These are phyloP conservation scores for Graphium sp. DNA, from an alignment of 2,329 filamentous ascomycete genomes.

Conservation along the genomic window DNA sequence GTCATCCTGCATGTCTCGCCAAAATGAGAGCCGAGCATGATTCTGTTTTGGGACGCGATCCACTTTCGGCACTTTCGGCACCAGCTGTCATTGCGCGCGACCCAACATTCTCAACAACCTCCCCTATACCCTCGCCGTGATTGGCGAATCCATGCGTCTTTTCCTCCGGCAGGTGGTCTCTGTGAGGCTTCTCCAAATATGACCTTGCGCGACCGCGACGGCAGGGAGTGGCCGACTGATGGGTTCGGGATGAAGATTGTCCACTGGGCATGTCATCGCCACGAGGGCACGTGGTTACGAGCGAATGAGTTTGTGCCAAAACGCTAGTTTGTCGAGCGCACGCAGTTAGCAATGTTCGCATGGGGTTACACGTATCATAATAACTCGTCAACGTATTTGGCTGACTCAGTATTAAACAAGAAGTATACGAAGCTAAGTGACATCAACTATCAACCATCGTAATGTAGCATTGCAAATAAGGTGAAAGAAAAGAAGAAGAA, in stretches of 20 bases:
- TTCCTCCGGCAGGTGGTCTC: slow-evolving; percentile 31
- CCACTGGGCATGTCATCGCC: slow-evolving; percentile 18
- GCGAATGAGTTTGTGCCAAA: slow-evolving; percentile 28
- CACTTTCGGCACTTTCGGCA: not conserved
- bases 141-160: slow-evolving; percentile 36
- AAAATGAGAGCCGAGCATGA: slow-evolving; percentile 27
- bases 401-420: too few relatives aligned
- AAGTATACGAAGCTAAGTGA: too few relatives aligned
- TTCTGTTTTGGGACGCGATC: slow-evolving; percentile 27
- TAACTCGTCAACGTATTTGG: too few relatives aligned
- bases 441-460: too few relatives aligned
- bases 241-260: slow-evolving; percentile 23
- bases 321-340: slow-evolving; percentile 21
- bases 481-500: too few relatives aligned
- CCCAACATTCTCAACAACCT: slow-evolving; percentile 31
- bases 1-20: slow-evolving; percentile 12
- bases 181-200: slow-evolving; percentile 18
- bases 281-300: slow-evolving; percentile 21
- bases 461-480: too few relatives aligned
- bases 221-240: slow-evolving; percentile 25
- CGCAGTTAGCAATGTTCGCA: too few relatives aligned
- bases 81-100: slow-evolving; percentile 11
- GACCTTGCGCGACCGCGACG: slow-evolving; percentile 22
- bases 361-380: too few relatives aligned
- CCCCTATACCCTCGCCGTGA: slow-evolving; percentile 32